A percentile compares a stretch with the other conserved stretches of the same genome.
phyloP scores from a whole-genome alignment of 305 asterid species.

The Coffea humblotiana region DNA sequence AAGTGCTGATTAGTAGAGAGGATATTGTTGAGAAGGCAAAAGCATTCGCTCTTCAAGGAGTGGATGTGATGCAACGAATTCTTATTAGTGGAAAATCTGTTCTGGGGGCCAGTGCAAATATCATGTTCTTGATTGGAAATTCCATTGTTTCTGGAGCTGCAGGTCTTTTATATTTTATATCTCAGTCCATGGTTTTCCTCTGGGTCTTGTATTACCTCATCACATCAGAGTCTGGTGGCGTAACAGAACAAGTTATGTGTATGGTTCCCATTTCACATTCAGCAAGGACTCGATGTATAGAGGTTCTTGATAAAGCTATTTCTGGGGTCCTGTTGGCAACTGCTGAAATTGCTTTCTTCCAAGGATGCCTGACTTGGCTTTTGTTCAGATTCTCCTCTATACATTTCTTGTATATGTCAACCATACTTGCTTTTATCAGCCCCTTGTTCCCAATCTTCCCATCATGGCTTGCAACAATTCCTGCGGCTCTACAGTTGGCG shows the following conservation, averaged over 20 bases:
- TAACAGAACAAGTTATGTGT: slow-evolving; percentile 79
- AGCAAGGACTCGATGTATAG: slow-evolving; percentile 75
- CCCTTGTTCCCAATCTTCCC: slow-evolving; percentile 86
- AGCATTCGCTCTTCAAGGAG: slow-evolving; percentile 80
- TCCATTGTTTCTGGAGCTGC: slow-evolving; percentile 96
- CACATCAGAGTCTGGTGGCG: slow-evolving; percentile 95
- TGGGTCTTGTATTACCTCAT: slow-evolving; percentile 85
- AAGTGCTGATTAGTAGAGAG: slow-evolving; percentile 60
- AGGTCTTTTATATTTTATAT: slow-evolving; percentile 68
- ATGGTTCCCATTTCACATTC: slow-evolving; percentile 83
- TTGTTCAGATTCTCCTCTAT: slow-evolving; percentile 70
- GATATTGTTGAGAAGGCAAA: slow-evolving; percentile 88
- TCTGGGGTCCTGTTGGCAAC: slow-evolving; percentile 89
- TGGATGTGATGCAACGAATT: slow-evolving; percentile 72
- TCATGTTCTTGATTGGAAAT: slow-evolving; percentile 53
- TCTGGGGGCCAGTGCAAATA: slow-evolving; percentile 72
- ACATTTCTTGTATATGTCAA: slow-evolving; percentile 90
- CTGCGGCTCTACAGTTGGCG: slow-evolving; percentile 75
- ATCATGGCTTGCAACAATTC: slow-evolving; percentile 72
- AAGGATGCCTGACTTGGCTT: slow-evolving; percentile 95
- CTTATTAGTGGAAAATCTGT: slow-evolving; percentile 66
- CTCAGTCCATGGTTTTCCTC: slow-evolving; percentile 84
- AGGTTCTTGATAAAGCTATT: slow-evolving; percentile 83
- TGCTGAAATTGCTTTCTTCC: slow-evolving; percentile 82
- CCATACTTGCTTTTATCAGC: slow-evolving; percentile 76